Evolutionary conservation across 176 grass and related monocot species (phyloP).

Genomic region (Zea mays): Zm-B73-REFERENCE-NAM-5.0 NC_050103.1:79975501-79976000

Average conservation of each 20-base stretch:
- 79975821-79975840: slow-evolving; percentile 71
- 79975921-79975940: slow-evolving; percentile 58
- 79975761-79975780: slow-evolving; percentile 58
- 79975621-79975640: slow-evolving; percentile 73
- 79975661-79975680: slow-evolving; percentile 71
- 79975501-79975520: slow-evolving; percentile 63
- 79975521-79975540: slow-evolving; percentile 62
- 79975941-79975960: slow-evolving; percentile 65
- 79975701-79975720: too few relatives aligned
- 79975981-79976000: slow-evolving; percentile 57
- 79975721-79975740: too few relatives aligned
- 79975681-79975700: slow-evolving; percentile 44
- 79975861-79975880: slow-evolving; percentile 73
- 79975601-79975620: slow-evolving; percentile 52
- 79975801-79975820: slow-evolving; percentile 76
- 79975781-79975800: slow-evolving; percentile 75
- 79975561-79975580: slow-evolving; percentile 47
- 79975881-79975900: slow-evolving; percentile 55
- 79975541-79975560: slow-evolving; percentile 33
- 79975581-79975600: slow-evolving; percentile 67
- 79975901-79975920: slow-evolving; percentile 59
- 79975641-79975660: slow-evolving; percentile 77
- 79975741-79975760: too few relatives aligned
- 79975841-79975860: slow-evolving; percentile 79
- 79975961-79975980: slow-evolving; percentile 57